A percentile compares a stretch with the other conserved stretches of the same genome.
These are phyloP conservation scores for Chrysoporthe austroafricana DNA, from an alignment of 2,329 filamentous ascomycete genomes.

Conservation along the genomic window DNA sequence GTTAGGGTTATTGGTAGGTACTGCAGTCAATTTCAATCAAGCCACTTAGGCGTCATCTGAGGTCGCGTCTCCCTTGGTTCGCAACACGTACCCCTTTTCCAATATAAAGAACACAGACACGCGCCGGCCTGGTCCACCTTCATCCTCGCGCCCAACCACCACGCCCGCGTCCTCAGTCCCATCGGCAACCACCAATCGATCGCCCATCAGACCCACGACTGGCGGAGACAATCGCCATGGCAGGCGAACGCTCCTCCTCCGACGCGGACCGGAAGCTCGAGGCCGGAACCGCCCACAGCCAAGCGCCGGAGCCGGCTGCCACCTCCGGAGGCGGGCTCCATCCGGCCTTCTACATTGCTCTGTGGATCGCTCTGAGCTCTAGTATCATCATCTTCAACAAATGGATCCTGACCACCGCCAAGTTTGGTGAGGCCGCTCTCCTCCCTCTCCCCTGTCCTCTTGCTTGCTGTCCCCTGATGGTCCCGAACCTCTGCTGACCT, in stretches of 20 bases:
- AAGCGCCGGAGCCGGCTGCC: constrained; percentile 18
- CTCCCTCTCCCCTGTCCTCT: background rate
- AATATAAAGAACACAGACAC: background rate
- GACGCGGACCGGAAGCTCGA: constrained; percentile 29
- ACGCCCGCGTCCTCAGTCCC: background rate
- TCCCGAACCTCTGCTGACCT: constrained; percentile 13
- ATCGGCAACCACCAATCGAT: background rate
- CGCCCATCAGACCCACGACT: background rate
- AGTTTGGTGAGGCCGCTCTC: constrained; percentile 65
- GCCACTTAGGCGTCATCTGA: background rate
- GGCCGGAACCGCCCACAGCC: constrained; percentile 21
- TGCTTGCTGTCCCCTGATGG: background rate
- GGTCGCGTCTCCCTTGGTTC: background rate
- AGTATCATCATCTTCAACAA: constrained; percentile 97
- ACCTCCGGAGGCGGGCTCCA: constrained; percentile 51
- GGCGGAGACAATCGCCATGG: constrained; percentile 15
- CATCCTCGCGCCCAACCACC: background rate
- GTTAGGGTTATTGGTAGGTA: background rate
- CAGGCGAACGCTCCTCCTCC: constrained; percentile 28
- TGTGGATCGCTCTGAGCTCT: constrained; percentile 87
- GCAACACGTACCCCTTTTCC: constrained; percentile 1
- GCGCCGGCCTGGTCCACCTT: background rate
- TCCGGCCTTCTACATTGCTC: constrained; percentile 76
- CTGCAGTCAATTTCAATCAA: background rate
- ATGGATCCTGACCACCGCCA: constrained; percentile 81